Conservation (phyloP, 441 rosid genomes). For the Euphorbia schlechtendalii region DNA sequence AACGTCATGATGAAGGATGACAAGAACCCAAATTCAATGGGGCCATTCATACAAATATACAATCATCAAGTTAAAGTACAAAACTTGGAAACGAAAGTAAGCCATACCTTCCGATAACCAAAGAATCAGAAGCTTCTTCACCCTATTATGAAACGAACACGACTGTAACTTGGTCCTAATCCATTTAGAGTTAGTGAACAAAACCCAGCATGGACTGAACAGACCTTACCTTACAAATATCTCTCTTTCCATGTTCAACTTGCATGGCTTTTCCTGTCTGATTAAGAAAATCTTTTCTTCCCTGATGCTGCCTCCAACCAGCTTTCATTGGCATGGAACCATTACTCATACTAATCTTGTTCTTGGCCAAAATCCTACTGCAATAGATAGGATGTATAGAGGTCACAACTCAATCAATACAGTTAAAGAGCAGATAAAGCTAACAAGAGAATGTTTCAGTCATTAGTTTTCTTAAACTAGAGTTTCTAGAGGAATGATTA, state of each 20-base stretch:
- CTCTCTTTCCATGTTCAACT: conserved; percentile 27
- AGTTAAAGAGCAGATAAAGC: no score
- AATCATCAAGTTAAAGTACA: no score
- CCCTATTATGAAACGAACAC: conserved; percentile 23
- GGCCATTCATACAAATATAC: neutral
- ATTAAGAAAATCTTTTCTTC: conserved; percentile 14
- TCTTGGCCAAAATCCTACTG: no score
- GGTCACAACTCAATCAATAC: no score
- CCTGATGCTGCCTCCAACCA: conserved; percentile 31
- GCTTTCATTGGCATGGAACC: conserved; percentile 23
- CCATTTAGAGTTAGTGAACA: no score
- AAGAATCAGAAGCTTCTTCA: conserved; percentile 21
- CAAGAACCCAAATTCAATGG: conserved; percentile 3
- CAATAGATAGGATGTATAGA: no score
- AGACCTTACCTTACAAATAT: conserved; percentile 25
- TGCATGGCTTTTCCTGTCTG: conserved; percentile 21
- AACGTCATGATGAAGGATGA: neutral
- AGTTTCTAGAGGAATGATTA: neutral
- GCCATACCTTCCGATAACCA: conserved; percentile 28
- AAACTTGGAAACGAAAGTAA: conserved; percentile 14
- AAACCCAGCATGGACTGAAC: neutral
- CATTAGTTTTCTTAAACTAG: no score
- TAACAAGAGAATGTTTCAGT: no score
- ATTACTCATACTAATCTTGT: conserved; percentile 26
- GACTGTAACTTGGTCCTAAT: no score